Evolutionary conservation across 306 rosid species (phyloP), one percentile per base, ranked within the genome.

Genomic region (Biancaea sappan): DNA sequence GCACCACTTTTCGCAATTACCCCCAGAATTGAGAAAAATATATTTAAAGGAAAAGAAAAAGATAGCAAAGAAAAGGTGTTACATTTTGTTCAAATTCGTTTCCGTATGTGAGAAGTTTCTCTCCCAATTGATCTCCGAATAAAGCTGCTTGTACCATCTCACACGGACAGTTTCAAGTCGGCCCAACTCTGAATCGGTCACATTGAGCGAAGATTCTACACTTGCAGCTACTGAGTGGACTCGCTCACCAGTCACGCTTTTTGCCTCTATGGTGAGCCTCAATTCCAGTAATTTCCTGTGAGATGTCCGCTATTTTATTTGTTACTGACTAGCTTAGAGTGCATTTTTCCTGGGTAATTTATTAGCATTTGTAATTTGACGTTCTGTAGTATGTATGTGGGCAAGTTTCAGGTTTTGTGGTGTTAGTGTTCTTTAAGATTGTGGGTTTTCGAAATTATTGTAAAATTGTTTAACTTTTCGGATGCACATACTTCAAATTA

Each of bases 251-350:
- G 53, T 71, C 73, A 6, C 35, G 28, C 76, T 62, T 4, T 77
- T 61, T 38, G 69, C 31, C 86, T 84, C 87, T 91, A 90, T 91
- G 97, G 98, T 91, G 67, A 88, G 89, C 68, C 65, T 65, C 76
- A 71, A 28, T 26, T 26, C 4, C 18, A 29, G 43, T 73, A 46
- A 74, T 75, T 50, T 64, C 24, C 5, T 31, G 0, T 46, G 26
- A 22, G 35, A 57, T 62, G 52, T 6, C 2, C 58, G 62, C 34
- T 46, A 7, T 74, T 73, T 6, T 14, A 51, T 59, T 71, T 70
- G 25, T 16, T 46, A 43, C 51, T 32, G 15, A 32, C 7, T 65
- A 37, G 69, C 71, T 64, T 79, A 26, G n/a, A 75, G 3, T 84
- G 81, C 77, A 12, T 52, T 57, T 81, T 52, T 61, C 15, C 34